Percentiles rank a stretch among this genome's conserved stretches.
Conservation (phyloP, 225 moss, liverwort and hornwort genomes). For the Marchantia paleacea region DNA sequence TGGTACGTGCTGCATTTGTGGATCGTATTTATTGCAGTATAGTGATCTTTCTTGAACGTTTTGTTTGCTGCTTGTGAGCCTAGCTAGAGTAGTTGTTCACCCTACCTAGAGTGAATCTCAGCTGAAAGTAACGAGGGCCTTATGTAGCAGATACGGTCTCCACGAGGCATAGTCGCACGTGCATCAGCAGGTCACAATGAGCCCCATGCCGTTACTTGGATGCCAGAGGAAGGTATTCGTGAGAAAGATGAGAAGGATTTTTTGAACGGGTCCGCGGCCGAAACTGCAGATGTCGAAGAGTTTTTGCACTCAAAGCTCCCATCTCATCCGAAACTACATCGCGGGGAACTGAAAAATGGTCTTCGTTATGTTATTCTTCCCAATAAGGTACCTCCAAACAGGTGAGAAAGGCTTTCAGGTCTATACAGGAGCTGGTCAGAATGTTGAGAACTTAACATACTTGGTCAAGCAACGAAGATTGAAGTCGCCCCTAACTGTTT, state of each 20-base stretch:
- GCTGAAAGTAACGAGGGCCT: background rate
- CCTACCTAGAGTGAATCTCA: background rate
- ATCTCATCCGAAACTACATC: slow-evolving; percentile 93
- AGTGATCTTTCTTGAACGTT: background rate
- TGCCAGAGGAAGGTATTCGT: slow-evolving; percentile 81
- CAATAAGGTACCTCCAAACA: slow-evolving; percentile 94
- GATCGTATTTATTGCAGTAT: background rate
- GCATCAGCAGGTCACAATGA: slow-evolving; percentile 92
- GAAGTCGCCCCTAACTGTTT: background rate
- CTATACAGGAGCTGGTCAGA: background rate
- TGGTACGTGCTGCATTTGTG: slow-evolving; percentile 28
- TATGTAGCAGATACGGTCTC: slow-evolving; percentile 29
- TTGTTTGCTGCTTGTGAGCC: background rate
- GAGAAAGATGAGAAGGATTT: slow-evolving; percentile 57
- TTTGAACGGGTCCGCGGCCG: slow-evolving; percentile 50
- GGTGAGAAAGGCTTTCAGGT: slow-evolving; percentile 38
- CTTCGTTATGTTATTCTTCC: slow-evolving; percentile 91
- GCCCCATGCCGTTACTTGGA: slow-evolving; percentile 93
- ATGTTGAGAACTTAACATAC: background rate
- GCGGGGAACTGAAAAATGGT: slow-evolving; percentile 76
- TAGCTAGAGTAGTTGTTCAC: background rate
- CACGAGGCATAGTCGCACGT: slow-evolving; percentile 45
- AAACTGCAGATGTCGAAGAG: slow-evolving; percentile 56
- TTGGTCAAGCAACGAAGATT: background rate
- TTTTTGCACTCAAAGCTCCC: slow-evolving; percentile 77